Evolutionary conservation across 2,329 filamentous ascomycete species (phyloP).

Genomic region (Paecilomyces sp.): DNA sequence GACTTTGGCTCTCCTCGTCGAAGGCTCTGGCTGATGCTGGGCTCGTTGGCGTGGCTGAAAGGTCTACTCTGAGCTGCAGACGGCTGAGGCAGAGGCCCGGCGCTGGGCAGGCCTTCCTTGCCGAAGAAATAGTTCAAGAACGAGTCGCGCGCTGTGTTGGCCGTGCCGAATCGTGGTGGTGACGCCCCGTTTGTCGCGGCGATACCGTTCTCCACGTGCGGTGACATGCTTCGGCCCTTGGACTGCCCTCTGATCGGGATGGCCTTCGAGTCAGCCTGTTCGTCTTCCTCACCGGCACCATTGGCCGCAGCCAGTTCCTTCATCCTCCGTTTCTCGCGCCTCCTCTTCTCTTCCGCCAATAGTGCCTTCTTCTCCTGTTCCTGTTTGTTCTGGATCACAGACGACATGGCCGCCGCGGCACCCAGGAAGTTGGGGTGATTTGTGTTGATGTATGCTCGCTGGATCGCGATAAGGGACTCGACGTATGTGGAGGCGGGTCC

Average conservation of each 20-base stretch:
- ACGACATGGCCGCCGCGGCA: slow-evolving; percentile 93
- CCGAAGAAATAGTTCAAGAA: slow-evolving; percentile 99
- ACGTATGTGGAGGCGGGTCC: slow-evolving; percentile 87
- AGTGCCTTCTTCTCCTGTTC: slow-evolving; percentile 81
- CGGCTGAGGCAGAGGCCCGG: slow-evolving; percentile 36
- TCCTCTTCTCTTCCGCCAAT: slow-evolving; percentile 76
- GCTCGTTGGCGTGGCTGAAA: slow-evolving; percentile 70
- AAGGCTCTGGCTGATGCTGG: slow-evolving; percentile 76
- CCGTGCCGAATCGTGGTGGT: slow-evolving; percentile 54
- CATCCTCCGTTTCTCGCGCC: slow-evolving; percentile 71
- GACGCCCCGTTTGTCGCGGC: slow-evolving; percentile 62
- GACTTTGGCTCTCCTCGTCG: slow-evolving; percentile 53
- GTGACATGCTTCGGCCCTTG: slow-evolving; percentile 74
- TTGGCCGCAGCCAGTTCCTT: slow-evolving; percentile 77
- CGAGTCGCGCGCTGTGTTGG: slow-evolving; percentile 69
- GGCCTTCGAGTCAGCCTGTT: slow-evolving; percentile 49
- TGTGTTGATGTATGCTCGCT: slow-evolving; percentile 97
- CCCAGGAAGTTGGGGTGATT: slow-evolving; percentile 98
- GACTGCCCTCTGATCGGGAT: slow-evolving; percentile 56
- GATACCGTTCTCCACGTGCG: slow-evolving; percentile 66
- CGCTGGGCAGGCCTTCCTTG: slow-evolving; percentile 64
- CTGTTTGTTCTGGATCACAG: slow-evolving; percentile 89
- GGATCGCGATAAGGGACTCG: slow-evolving; percentile 93
- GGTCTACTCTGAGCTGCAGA: slow-evolving; percentile 50
- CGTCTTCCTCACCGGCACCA: slow-evolving; percentile 62